Evolutionary conservation across 169 alveolate genomes (phyloP), one percentile per base, ranked within the genome.

Genomic region (Amoebophrya sp.): DNA sequence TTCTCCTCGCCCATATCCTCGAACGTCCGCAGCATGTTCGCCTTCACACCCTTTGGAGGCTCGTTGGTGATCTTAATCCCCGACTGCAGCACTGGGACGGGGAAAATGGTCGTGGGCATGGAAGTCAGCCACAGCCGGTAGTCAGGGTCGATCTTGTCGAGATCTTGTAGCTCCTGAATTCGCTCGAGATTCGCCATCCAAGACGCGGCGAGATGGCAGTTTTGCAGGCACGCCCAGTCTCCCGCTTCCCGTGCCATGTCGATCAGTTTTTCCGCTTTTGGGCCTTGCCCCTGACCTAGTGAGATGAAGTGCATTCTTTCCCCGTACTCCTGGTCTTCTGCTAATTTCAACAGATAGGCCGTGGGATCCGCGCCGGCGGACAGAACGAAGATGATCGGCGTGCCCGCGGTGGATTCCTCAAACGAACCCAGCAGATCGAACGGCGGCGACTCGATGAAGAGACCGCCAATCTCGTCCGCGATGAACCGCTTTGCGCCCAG

Each of bases 351-450:
- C 89, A 98, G 93, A 58, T 95, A 95, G 38, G 96, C 96, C 1
- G 97, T 95, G 5, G 98, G 99, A 92, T 97, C 98, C 89, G 98
- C 98, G 15, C 99, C 99, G 31, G 99, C 97, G 15, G 98, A 95
- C 92, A 97, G 93, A 0, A 97, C 96, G 91, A 97, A 97, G 78
- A 97, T 96, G 70, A 97, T 91, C 2, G 99, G 99, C 69, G 97
- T 95, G 67, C 96, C 93, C 91, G 94, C 91, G 48, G 94, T 93
- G 40, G 98, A 95, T 91, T 96, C 99, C 69, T 92, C 95, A 93
- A 89, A 96, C 18, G 97, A 97, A 0, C 97, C 97, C 39, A 94
- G 89, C 41, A 97, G 94, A 92, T 97, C 97, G 78, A 96, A 96
- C 40, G 97, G 97, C n/a, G 98, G 99, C 2, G 98, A 95, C 92